Conservation (phyloP, 805 yeast species). For the Blastobotrys muscicola region DNA sequence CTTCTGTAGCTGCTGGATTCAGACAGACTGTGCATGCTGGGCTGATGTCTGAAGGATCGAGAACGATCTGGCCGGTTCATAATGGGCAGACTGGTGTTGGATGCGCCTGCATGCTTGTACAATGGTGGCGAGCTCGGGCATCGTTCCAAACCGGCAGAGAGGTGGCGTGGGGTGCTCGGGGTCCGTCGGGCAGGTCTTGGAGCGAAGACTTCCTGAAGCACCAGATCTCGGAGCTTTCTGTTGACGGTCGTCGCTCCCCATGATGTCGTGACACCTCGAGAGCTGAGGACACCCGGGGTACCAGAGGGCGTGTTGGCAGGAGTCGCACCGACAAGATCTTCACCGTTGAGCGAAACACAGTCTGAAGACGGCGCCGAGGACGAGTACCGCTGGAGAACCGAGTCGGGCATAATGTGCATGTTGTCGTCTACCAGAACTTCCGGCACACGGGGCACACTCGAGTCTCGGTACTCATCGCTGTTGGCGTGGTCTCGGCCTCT, state of each 20-base stretch:
- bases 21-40: no score
- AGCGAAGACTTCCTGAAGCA: slow-evolving; percentile 63
- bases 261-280: not conserved
- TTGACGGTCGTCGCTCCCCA: slow-evolving; percentile 62
- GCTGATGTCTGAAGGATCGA: no score
- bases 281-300: not conserved
- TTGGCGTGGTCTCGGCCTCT: slow-evolving; percentile 8
- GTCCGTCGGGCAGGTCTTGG: slow-evolving; percentile 26
- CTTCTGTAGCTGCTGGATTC: no score
- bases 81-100: no score
- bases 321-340: not conserved
- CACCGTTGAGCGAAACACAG: not conserved
- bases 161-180: not conserved
- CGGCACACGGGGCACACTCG: slow-evolving; percentile 32
- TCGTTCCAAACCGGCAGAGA: not conserved
- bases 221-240: slow-evolving; percentile 59
- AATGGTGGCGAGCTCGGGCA: no score
- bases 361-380: slow-evolving; percentile 29
- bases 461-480: slow-evolving; percentile 18
- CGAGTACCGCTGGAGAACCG: slow-evolving; percentile 58
- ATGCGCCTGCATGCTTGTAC: no score
- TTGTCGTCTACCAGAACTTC: slow-evolving; percentile 91
- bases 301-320: not conserved
- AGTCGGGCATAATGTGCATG: slow-evolving; percentile 81
- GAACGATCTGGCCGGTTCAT: no score